Evolutionary conservation across 2,329 filamentous ascomycete species (phyloP), one percentile per base, ranked within the genome.

Genomic region (Colletotrichum godetiae): DNA sequence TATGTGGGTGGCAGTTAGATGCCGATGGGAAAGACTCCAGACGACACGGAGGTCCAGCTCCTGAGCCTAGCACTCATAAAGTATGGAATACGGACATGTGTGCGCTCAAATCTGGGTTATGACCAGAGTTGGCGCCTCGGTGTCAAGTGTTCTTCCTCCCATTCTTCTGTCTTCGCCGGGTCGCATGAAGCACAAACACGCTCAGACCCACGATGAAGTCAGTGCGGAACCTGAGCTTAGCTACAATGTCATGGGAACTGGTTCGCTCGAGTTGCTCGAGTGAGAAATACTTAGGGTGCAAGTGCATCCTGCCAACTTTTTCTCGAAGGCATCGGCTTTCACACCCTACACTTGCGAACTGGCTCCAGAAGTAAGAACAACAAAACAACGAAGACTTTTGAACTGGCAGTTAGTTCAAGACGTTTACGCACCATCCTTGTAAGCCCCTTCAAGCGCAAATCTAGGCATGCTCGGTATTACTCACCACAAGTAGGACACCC

Each of bases 121-220:
- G 31, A 8, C 11, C 31, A 8, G 52, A 56, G 8, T n/a, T 7
- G 33, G 33, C 24, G 42, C 5, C 6, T 29, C 15, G 31, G 7
- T 65, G 49, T 56, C 46, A 37, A 63, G 15, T 29, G 22, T n/a
- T 56, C 3, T 42, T 56, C 8, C 12, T 27, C 7, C 42, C 42
- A 11, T 49, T 22, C 42, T 15, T 55, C 22, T 15, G 33, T 12
- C 22, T 37, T 33, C 49, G 33, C 49, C 22, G 12, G 12, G 49
- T 37, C 12, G 31, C 62, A 42, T 65, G 52, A 29, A 65, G 10
- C 52, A 22, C 29, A 29, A 56, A 22, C 49, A 12, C 33, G 62
- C 62, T 65, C 62, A 65, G 52, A 56, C 52, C 22, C 15, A 31
- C 33, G 33, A 65, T 19, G 52, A 57, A 65, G 62, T 22, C 62